Evolutionary conservation across 139 green algal species (phyloP).

Genomic region (Picochlorum sp.): DNA sequence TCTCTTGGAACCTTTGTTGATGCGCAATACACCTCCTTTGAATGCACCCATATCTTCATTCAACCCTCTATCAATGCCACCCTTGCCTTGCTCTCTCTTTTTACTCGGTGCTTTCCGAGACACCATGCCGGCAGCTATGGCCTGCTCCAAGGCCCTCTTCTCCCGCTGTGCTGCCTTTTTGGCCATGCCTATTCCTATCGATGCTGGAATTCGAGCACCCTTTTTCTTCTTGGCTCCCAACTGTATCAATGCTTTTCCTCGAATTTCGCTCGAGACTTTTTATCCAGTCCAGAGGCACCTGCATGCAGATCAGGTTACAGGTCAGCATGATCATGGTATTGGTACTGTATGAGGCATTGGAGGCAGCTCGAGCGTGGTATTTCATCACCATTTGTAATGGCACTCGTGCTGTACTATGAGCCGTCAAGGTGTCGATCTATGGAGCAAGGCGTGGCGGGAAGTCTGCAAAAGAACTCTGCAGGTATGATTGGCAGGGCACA

Average conservation of each 20-base stretch:
- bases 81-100: conserved; percentile 36
- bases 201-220: conserved; percentile 22
- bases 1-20: conserved; percentile 9
- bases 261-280: conserved; percentile 43
- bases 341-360: conserved; percentile 25
- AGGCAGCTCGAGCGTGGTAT: conserved; percentile 16
- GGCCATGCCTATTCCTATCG: conserved; percentile 46
- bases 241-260: conserved; percentile 38
- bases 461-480: conserved; percentile 12
- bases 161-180: conserved; percentile 33
- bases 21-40: conserved; percentile 40
- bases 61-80: conserved; percentile 38
- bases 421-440: conserved; percentile 12
- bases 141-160: conserved; percentile 45
- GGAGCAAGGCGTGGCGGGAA: neutral
- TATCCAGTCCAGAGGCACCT: conserved; percentile 49
- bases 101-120: conserved; percentile 44
- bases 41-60: conserved; percentile 46
- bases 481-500: neutral
- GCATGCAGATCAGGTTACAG: neutral
- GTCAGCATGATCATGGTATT: neutral
- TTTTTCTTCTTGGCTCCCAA: conserved; percentile 47
- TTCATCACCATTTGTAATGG: neutral
- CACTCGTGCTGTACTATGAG: conserved; percentile 32
- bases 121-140: conserved; percentile 53